These are phyloP conservation scores for Coccomyxa subellipsoidea DNA, from an alignment of 163 green algal genomes.

Conservation along the genomic window DNA sequence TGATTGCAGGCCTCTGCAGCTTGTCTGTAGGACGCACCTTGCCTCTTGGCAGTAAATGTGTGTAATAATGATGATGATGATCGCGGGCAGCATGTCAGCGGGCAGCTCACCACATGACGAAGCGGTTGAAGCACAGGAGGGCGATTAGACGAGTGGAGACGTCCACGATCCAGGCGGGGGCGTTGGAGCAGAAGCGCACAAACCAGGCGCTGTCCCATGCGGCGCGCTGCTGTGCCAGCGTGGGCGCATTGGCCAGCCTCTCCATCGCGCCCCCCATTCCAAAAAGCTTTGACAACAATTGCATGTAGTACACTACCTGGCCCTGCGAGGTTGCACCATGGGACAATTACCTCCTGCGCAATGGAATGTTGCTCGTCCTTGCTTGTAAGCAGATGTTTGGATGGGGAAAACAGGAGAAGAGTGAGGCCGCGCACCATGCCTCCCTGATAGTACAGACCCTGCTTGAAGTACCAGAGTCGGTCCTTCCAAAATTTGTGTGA, in stretches of 20 bases:
- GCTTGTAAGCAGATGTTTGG: too few relatives aligned
- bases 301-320: constrained; percentile 44
- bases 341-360: too few relatives aligned
- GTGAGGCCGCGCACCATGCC: constrained; percentile 72
- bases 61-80: neutral
- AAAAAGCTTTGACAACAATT: constrained; percentile 28
- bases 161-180: constrained; percentile 66
- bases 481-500: constrained; percentile 85
- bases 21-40: neutral
- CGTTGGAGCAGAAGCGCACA: constrained; percentile 63
- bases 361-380: too few relatives aligned
- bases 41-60: neutral
- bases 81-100: neutral
- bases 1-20: too few relatives aligned
- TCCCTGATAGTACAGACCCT: constrained; percentile 95
- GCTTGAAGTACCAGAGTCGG: constrained; percentile 88
- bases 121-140: constrained; percentile 80
- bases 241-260: constrained; percentile 24
- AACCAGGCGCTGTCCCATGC: constrained; percentile 74
- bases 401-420: too few relatives aligned
- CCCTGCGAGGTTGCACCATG: constrained; percentile 31
- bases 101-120: constrained; percentile 62
- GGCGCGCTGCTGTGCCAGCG: constrained; percentile 61
- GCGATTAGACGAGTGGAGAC: constrained; percentile 64
- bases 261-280: constrained; percentile 31